These are phyloP conservation scores for Datura wrightii DNA, from an alignment of 257 asterid species.

Conservation along the genomic window DNA sequence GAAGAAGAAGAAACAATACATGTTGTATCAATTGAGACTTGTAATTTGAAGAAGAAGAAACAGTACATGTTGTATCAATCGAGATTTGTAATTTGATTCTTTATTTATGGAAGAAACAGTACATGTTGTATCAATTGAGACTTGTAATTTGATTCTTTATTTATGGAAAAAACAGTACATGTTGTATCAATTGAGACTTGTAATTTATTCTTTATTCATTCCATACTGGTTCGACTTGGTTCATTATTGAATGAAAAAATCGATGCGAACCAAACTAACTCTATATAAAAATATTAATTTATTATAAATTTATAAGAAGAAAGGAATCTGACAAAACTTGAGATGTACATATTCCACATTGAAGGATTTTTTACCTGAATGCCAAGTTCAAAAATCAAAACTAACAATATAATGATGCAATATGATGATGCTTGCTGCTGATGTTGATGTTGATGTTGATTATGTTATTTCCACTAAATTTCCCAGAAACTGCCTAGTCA, in stretches of 20 bases:
- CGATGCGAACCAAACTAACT: background rate
- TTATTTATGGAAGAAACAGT: too few relatives aligned
- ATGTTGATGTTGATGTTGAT: background rate
- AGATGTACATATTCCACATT: background rate
- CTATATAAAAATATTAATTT: background rate
- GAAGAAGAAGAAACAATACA: too few relatives aligned
- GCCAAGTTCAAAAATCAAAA: background rate
- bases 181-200: too few relatives aligned
- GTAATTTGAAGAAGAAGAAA: too few relatives aligned
- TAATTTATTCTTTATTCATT: background rate
- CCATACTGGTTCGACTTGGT: background rate
- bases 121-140: too few relatives aligned
- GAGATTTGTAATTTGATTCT: too few relatives aligned
- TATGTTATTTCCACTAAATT: background rate
- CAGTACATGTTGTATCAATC: too few relatives aligned
- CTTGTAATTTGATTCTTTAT: background rate
- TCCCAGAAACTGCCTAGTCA: conserved; percentile 30
- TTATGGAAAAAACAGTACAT: too few relatives aligned
- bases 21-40: too few relatives aligned
- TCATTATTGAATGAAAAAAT: too few relatives aligned
- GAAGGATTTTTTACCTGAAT: background rate
- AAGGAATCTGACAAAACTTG: background rate
- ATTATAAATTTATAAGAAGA: too few relatives aligned
- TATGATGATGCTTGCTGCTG: background rate
- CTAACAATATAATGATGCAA: background rate